Conservation (phyloP, 306 rosid species). For the Cucumis hystrix region DNA sequence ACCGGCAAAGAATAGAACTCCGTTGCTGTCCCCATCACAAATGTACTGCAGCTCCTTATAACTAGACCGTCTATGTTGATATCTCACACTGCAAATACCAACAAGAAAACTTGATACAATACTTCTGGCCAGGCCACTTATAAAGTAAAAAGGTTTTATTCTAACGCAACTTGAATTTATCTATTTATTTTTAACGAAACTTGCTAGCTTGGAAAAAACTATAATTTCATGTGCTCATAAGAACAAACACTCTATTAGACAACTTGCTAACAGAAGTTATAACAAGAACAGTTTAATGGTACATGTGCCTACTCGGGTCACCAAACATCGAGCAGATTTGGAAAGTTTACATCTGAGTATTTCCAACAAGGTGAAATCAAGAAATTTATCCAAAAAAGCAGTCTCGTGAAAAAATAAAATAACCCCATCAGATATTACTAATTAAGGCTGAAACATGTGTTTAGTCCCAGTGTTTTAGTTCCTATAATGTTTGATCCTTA, state of each 20-base stretch:
- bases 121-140: neutral
- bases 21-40: conserved; percentile 79
- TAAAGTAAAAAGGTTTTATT: neutral
- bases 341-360: neutral
- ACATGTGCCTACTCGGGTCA: neutral
- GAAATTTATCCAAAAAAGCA: neutral
- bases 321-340: neutral
- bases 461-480: neutral
- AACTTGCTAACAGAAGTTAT: neutral
- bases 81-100: conserved; percentile 40
- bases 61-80: conserved; percentile 79
- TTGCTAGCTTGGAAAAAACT: neutral
- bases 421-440: neutral
- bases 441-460: neutral
- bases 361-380: neutral
- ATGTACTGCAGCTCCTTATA: conserved; percentile 82
- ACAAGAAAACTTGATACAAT: conserved; percentile 2
- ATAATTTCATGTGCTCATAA: neutral
- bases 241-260: neutral
- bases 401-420: neutral
- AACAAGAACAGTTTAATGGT: neutral
- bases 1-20: conserved; percentile 78
- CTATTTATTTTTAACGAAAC: neutral
- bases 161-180: neutral
- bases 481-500: neutral